Base-by-base conservation (phyloP, 257 asterid species). In the Parsonsia alboflavescens region DNA sequence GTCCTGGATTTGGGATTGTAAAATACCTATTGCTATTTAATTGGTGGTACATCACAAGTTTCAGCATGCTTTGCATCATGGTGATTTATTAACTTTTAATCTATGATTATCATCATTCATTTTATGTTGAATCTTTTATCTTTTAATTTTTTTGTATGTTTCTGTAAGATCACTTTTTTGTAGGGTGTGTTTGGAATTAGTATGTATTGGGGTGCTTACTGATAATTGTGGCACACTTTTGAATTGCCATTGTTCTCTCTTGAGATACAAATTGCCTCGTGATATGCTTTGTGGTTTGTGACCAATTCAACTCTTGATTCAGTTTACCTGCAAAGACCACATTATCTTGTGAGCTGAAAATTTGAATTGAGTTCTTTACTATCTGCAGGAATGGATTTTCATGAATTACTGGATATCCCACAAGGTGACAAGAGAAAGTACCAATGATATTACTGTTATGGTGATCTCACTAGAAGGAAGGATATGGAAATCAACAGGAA, bases 361-460 rank as follows among this genome's bases (percentile, higher is more conserved):
- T 9, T 53, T 52, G 33, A 59, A 36, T 19, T 63, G 19, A 58
- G 22, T 19, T 63, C 46, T 73, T 50, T 62, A 49, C 13, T 22
- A 33, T 75, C 21, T 68, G 81, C 90, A 91, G 98, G 97, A 73
- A 88, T 91, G 98, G 97, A 87, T 78, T 89, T 89, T 80, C 98
- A 93, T 79, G 98, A 93, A 83, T 89, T 93, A 79, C 84, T 93
- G 80, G 98, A 93, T 79, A 93, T 93, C 76, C 98, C 98, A 52
- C 96, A 89, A 78, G 98, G 98, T 26, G 98, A 93, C 75, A 96
- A 97, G 42, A 80, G 98, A 76, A 93, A 93, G 85, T 93, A 93
- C 86, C 97, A 93, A 93, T 22, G 98, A 93, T 73, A 97, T 93
- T 54, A 93, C 97, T n/a, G 98, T 93, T 62, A 93, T 93, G 98